Percentiles rank a stretch among this genome's conserved stretches.
phyloP scores from a whole-genome alignment of 192 early-diverging fungal species.

The Coemansia sp. region DNA sequence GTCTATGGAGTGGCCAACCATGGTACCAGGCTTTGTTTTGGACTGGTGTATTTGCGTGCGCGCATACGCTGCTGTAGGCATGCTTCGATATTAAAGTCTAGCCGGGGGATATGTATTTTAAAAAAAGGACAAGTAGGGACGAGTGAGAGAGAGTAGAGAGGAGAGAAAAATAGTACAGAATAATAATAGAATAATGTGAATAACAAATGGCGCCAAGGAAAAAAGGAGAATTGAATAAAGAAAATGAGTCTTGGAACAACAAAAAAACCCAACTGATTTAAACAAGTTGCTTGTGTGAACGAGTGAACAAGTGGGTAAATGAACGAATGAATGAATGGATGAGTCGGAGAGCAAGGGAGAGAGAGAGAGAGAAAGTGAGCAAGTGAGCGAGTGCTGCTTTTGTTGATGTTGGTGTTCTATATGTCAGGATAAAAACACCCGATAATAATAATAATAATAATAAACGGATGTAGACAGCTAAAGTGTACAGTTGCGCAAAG shows the following conservation, averaged over 20 bases:
- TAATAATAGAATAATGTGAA: not conserved
- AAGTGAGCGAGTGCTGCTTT: too few species aligned
- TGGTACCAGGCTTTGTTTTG: conserved; percentile 21
- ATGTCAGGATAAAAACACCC: too few species aligned
- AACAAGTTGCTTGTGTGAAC: not conserved
- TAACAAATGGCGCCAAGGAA: not conserved
- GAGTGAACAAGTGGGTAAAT: not conserved
- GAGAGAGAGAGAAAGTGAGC: not conserved
- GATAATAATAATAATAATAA: too few species aligned
- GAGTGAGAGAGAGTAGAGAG: not conserved
- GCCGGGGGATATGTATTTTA: not conserved
- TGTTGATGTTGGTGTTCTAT: too few species aligned
- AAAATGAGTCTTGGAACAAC: not conserved
- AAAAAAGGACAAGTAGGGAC: not conserved
- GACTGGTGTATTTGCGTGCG: not conserved
- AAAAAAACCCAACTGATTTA: not conserved
- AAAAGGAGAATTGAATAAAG: not conserved
- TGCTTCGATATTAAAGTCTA: not conserved
- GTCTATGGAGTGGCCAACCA: conserved; percentile 52
- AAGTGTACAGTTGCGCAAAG: not conserved
- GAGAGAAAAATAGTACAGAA: conserved; percentile 2
- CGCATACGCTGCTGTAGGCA: conserved; percentile 1
- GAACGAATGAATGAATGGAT: not conserved
- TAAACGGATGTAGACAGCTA: not conserved
- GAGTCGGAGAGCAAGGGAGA: not conserved